Evolutionary conservation across 805 yeast genomes (phyloP).

Genomic region (Tetrapisispora nanseiensis): DNA sequence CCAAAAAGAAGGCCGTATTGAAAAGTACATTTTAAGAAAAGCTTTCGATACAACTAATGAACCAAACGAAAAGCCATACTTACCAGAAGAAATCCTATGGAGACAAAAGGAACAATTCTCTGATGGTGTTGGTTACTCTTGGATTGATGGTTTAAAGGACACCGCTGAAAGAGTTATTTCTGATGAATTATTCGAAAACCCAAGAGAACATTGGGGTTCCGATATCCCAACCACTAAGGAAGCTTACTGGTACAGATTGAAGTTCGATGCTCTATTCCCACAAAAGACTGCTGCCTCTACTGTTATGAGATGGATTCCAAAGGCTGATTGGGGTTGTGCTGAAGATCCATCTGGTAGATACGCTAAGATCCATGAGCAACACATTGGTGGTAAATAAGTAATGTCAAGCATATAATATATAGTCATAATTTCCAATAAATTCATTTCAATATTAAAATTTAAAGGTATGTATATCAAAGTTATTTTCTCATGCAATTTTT

Average conservation of each 20-base stretch:
- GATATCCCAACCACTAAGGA: conserved; percentile 96
- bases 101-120: conserved; percentile 99
- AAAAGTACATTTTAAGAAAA: conserved; percentile 92
- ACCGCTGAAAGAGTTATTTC: conserved; percentile 78
- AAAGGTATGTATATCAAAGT: not conserved
- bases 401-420: not conserved
- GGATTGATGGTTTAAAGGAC: conserved; percentile 98
- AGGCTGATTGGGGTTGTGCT: conserved; percentile 99
- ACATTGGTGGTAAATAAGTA: conserved; percentile 30
- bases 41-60: conserved; percentile 92
- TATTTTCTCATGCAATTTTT: too few relatives aligned
- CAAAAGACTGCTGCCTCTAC: conserved; percentile 88
- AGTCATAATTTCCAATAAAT: not conserved
- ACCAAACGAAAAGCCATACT: conserved; percentile 67
- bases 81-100: conserved; percentile 95
- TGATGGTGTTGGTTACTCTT: conserved; percentile 98
- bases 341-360: conserved; percentile 98
- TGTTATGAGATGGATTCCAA: conserved; percentile 99
- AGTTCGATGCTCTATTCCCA: conserved; percentile 90
- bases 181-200: conserved; percentile 84
- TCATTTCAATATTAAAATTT: not conserved
- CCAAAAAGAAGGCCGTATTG: conserved; percentile 65
- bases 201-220: conserved; percentile 92
- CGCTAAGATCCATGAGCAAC: conserved; percentile 79
- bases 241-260: conserved; percentile 97